Evolutionary conservation across 2,329 filamentous ascomycete species (phyloP), one percentile per base, ranked within the genome.

Genomic region (Septoria linicola): DNA sequence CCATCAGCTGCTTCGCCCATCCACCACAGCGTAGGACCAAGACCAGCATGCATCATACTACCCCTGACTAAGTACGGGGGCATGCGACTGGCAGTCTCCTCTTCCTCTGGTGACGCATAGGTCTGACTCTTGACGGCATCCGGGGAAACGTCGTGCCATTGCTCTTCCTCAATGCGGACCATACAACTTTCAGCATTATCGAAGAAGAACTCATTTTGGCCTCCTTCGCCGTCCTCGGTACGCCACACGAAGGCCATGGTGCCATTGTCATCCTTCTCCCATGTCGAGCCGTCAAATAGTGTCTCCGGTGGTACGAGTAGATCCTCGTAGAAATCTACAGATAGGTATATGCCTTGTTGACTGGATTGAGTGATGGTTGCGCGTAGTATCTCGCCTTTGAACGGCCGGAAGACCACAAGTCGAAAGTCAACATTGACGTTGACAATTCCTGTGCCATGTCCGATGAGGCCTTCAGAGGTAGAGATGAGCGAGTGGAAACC

Each of bases 391-490:
- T 99, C 93, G 41, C 89, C 89, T 67, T 95, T 95, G 76, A 96
- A 97, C 0, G 93, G 93, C 19, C 93, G 84, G 70, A 97, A 99
- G 23, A 99, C 90, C 14, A 96, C 79, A 66, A 99, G 78, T 17
- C 90, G 87, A 66, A 97, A 99, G 68, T 95, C 90, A 42, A 95
- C 92, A 68, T 97, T 97, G 37, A 97, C 89, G 63, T 97, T 96
- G 41, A 96, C 91, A 27, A 92, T 80, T 17, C 93, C 93, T 14
- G 86, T 90, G 21, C 92, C 91, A 70, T 96, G 89, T 21, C 92
- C 91, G 60, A 99, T 96, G 20, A 96, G 76, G 23, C 93, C 93
- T 70, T 99, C 93, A 0, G 91, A 96, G 0, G 89, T 83, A 73
- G 87, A 88, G 4, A 95, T 75, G 10, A 99, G 76, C 67, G 97